Base-by-base conservation (phyloP, 2,329 filamentous ascomycete species). In the Leptographium flavum region DNA sequence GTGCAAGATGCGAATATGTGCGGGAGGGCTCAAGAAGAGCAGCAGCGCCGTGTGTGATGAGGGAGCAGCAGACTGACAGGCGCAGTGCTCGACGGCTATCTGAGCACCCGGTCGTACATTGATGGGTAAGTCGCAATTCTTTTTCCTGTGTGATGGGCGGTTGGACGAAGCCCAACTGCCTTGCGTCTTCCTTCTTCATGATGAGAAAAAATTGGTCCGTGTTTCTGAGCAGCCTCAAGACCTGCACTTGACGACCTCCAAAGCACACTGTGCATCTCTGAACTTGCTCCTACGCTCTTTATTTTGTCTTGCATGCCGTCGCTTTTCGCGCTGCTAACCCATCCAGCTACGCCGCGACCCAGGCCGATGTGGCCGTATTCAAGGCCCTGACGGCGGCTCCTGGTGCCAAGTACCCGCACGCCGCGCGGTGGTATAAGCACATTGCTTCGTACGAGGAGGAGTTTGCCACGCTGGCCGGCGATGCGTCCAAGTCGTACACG, bases 381-480 rank as follows among this genome's bases (percentile, higher is more conserved):
- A 94, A 96, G 79, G 84, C 84, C 60, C 67, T 95, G 64, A 80
- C 74, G 61, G 68, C 73, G 57, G 68, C 78, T 49, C 92, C 92
- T 58, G 79, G 83, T 59, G 73, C 74, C 66, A 94, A 94, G 74
- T 94, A 83, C 80, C 87, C 90, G 60, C 75, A 94, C 72, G 87
- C 83, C 61, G 87, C 86, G 63, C 83, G 92, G 68, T 98, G 92
- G 92, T 95, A 94, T 81, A 94, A 93, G 79, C 90, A 98, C 79
- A 86, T 95, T 63, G 79, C 84, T 65, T 83, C 84, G 58, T 94
- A 85, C 73, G 81, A 93, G 76, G 75, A 83, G 56, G 90, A 96
- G 68, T 96, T 96, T 73, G 74, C 83, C 59, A 83, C 80, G 54
- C 84, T 98, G 43, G 77, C 87, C 48, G 92, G 92, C 66, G 90